phyloP scores from a whole-genome alignment of 495 filamentous ascomycete genomes.

The Neurospora sp. region DNA sequence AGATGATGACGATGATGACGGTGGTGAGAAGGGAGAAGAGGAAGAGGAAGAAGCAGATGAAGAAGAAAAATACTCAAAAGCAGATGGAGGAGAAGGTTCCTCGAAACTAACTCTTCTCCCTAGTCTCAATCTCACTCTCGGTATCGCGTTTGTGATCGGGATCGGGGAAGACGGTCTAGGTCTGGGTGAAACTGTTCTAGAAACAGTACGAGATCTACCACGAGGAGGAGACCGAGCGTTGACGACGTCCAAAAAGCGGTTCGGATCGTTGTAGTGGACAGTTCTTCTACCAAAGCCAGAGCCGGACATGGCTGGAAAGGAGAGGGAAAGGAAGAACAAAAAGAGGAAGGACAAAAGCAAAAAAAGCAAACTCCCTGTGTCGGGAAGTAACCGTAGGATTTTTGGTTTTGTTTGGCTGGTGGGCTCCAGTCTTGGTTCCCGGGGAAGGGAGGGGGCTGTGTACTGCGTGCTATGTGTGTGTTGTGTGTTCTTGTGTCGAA shows the following conservation, averaged over 20 bases:
- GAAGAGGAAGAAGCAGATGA: not conserved
- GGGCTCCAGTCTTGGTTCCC: not conserved
- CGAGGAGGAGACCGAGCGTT: not conserved
- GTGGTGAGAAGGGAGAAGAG: not conserved
- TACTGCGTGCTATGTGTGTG: not conserved
- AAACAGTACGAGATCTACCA: not conserved
- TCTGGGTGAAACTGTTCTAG: not conserved
- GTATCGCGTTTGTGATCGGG: not conserved
- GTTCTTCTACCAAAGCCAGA: not conserved
- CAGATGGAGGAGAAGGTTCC: not conserved
- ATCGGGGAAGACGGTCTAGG: not conserved
- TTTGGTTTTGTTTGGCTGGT: not conserved
- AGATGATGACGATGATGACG: not conserved
- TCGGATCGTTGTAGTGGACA: not conserved
- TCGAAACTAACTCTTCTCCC: not conserved
- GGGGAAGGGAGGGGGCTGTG: not conserved
- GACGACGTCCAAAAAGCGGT: not conserved
- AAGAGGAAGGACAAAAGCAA: not conserved
- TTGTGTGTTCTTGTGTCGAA: not conserved
- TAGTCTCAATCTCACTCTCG: not conserved
- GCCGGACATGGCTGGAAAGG: not conserved
- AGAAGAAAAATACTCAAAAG: not conserved
- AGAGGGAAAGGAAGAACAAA: not conserved
- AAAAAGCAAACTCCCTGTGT: not conserved
- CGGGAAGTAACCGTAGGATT: not conserved